A percentile compares a stretch with the other conserved stretches of the same genome.
These are phyloP conservation scores for Acanthamoeba healyi DNA, from an alignment of 208 protist species.

Conservation along the genomic window DNA sequence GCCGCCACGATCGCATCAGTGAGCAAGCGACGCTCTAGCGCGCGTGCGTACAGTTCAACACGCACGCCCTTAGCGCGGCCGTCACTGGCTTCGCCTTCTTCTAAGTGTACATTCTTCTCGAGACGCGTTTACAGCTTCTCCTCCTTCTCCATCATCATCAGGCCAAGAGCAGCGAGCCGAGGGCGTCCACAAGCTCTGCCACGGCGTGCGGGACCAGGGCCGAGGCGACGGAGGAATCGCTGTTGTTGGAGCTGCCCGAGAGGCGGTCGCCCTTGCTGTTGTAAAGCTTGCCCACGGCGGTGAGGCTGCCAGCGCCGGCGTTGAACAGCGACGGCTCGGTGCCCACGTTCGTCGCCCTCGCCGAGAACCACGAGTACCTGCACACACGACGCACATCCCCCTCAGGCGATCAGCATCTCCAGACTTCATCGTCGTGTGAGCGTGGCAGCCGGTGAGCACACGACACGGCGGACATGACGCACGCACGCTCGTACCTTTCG, in stretches of 20 bases:
- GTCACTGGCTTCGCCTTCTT: too few species aligned
- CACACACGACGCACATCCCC: too few species aligned
- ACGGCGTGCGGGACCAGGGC: not conserved
- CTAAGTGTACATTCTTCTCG: too few species aligned
- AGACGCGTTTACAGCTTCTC: too few species aligned
- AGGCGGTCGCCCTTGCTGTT: not conserved
- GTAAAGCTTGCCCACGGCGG: not conserved
- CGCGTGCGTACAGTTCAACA: too few species aligned
- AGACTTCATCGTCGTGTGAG: not conserved
- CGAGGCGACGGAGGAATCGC: not conserved
- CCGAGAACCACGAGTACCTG: conserved; percentile 22
- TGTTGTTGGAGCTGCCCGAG: not conserved
- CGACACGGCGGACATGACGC: too few species aligned
- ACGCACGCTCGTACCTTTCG: not conserved
- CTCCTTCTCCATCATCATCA: too few species aligned
- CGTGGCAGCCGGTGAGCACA: too few species aligned
- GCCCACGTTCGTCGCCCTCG: not conserved
- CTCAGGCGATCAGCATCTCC: not conserved
- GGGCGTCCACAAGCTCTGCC: not conserved
- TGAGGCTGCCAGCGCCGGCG: not conserved
- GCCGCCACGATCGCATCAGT: too few species aligned
- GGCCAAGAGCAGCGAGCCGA: not conserved
- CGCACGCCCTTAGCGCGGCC: too few species aligned
- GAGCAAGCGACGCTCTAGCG: too few species aligned
- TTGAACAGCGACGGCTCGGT: conserved; percentile 3